Evolutionary conservation across 164 flowering plant genomes (phyloP), one percentile per base, ranked within the genome.

Genomic region (Akebia trifoliata): DNA sequence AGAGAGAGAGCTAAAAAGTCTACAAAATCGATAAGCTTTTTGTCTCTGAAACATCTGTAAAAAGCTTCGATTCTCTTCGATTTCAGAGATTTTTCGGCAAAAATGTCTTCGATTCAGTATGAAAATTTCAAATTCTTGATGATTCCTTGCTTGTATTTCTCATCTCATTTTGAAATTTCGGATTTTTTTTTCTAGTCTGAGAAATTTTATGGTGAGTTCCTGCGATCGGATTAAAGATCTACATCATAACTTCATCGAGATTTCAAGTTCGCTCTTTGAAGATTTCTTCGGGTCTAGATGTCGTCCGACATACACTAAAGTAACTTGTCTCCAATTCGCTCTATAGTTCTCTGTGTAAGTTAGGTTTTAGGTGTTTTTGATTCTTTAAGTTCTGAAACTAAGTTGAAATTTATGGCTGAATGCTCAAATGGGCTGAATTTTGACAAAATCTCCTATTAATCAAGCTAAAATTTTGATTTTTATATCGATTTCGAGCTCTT

Each of bases 281-380:
- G 35, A 54, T 47, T 21, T 24, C 30, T 24, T 26, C 31, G 1
- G 50, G 24, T 47, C 56, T 67, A 66, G 67, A 74, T 81, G 83
- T 79, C 84, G 39, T 74, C 76, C 57, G 86, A 81, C 60, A 74
- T 81, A 14, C 66, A 81, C 63, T 79, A 78, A 64, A 43, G 1
- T 35, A 63, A 43, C 1, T 38, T n/a, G n/a, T n/a, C n/a, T n/a
- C n/a, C n/a, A n/a, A n/a, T n/a, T n/a, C n/a, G n/a, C n/a, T n/a
- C n/a, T n/a, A n/a, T n/a, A n/a, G n/a, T n/a, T n/a, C n/a, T n/a
- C n/a, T n/a, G n/a, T n/a, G n/a, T n/a, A n/a, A n/a, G n/a, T n/a
- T n/a, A n/a, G n/a, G n/a, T n/a, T n/a, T n/a, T n/a, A n/a, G n/a
- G n/a, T n/a, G n/a, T n/a, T n/a, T n/a, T n/a, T n/a, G n/a, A n/a